phyloP scores from a whole-genome alignment of 2,329 filamentous ascomycete species.

The Raffaelea deltoideospora region DNA sequence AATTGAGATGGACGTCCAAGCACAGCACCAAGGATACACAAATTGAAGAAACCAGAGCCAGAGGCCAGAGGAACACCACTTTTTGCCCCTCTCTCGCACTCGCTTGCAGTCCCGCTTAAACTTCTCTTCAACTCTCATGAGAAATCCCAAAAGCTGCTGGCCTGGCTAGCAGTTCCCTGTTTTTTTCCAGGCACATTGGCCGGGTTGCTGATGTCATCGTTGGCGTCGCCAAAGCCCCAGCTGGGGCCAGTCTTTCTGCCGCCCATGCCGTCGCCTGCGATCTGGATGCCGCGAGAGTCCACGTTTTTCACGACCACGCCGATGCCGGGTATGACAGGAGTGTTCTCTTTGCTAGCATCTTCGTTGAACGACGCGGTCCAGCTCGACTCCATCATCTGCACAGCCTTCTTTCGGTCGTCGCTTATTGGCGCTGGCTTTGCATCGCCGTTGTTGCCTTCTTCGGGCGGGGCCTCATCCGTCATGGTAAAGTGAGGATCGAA shows the following conservation, averaged over 20 bases:
- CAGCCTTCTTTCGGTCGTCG: conserved; percentile 50
- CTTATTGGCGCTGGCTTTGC: conserved; percentile 26
- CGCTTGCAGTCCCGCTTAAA: background rate
- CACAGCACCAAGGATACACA: conserved; percentile 1
- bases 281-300: conserved; percentile 25
- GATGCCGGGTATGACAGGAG: conserved; percentile 15
- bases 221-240: conserved; percentile 40
- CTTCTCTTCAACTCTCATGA: too few species aligned
- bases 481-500: conserved; percentile 68
- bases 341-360: conserved; percentile 37
- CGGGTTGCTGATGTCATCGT: conserved; percentile 24
- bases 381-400: conserved; percentile 58
- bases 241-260: conserved; percentile 36
- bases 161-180: conserved; percentile 19
- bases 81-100: background rate
- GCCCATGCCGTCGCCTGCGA: conserved; percentile 53
- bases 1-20: too few species aligned
- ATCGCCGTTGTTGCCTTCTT: conserved; percentile 7
- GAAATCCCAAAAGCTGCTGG: conserved; percentile 31
- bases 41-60: background rate
- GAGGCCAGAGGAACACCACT: background rate
- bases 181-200: conserved; percentile 23
- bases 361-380: conserved; percentile 35
- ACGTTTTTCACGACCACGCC: conserved; percentile 4
- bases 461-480: conserved; percentile 48